Percentiles rank a stretch among this genome's conserved stretches.
Conservation (phyloP, 202 grass and related monocot genomes). For the Panicum hallii region DNA sequence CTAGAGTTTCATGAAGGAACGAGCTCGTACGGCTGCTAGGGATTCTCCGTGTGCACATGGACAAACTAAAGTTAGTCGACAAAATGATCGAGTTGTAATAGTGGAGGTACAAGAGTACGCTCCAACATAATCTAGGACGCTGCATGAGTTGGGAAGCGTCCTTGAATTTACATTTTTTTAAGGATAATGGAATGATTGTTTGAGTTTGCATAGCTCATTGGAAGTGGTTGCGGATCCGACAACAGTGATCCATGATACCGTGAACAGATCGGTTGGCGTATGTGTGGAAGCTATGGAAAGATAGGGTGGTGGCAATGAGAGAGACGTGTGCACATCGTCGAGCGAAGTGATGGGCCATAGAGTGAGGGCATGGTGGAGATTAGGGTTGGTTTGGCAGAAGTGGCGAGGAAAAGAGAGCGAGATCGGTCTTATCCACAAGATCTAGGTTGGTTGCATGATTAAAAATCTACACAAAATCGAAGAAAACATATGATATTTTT, state of each 20-base stretch:
- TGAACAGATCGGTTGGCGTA: background rate
- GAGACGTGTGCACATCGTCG: background rate
- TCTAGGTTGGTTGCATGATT: background rate
- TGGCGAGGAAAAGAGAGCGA: too few relatives aligned
- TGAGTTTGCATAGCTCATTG: background rate
- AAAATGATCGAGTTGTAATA: too few relatives aligned
- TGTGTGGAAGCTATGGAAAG: background rate
- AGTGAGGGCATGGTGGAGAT: background rate
- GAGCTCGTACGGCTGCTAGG: background rate
- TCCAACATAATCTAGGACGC: too few relatives aligned
- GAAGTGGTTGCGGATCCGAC: background rate
- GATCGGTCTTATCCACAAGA: background rate
- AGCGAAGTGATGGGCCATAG: background rate
- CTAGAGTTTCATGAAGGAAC: background rate
- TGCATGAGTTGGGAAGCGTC: too few relatives aligned
- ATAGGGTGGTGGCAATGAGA: background rate
- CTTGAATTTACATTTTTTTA: too few relatives aligned
- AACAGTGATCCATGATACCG: too few relatives aligned
- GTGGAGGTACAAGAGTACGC: too few relatives aligned
- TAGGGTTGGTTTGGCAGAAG: background rate
- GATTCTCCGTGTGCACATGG: background rate
- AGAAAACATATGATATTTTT: background rate
- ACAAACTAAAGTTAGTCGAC: background rate
- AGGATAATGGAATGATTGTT: background rate
- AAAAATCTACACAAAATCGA: background rate